Evolutionary conservation across 2,329 filamentous ascomycete species (phyloP).

Genomic region (Myriosclerotinia duriaeana): DNA sequence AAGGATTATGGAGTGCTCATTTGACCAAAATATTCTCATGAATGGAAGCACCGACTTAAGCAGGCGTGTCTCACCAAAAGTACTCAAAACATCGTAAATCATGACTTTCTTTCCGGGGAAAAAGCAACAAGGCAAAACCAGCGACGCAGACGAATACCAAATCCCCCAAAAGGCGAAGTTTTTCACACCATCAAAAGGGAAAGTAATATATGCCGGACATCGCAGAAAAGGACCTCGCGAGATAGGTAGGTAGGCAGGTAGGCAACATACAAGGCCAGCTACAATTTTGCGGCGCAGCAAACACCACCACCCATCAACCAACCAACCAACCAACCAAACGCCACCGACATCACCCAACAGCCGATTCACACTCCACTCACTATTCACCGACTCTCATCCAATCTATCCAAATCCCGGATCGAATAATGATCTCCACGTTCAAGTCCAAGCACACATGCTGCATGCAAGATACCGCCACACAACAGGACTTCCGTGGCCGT

Average conservation of each 20-base stretch:
- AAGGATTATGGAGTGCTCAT: too few species aligned
- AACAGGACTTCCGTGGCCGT: neutral
- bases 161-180: neutral
- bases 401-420: neutral
- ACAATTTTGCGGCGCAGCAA: neutral
- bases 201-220: too few species aligned
- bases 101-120: neutral
- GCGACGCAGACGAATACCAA: neutral
- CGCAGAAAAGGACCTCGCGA: too few species aligned
- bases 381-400: neutral
- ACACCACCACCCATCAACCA: neutral
- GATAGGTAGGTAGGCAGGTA: neutral
- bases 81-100: neutral
- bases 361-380: too few species aligned
- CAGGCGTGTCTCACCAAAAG: neutral
- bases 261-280: neutral
- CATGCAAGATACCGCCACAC: neutral
- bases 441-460: too few species aligned
- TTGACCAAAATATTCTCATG: too few species aligned
- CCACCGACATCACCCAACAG: neutral
- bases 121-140: neutral
- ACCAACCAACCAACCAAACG: constrained; percentile 3
- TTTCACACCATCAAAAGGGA: neutral
- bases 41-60: too few species aligned
- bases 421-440: neutral